A percentile compares a stretch with the other conserved stretches of the same genome.
phyloP scores from a whole-genome alignment of 192 early-diverging fungal genomes.

The Coemansia sp. region DNA sequence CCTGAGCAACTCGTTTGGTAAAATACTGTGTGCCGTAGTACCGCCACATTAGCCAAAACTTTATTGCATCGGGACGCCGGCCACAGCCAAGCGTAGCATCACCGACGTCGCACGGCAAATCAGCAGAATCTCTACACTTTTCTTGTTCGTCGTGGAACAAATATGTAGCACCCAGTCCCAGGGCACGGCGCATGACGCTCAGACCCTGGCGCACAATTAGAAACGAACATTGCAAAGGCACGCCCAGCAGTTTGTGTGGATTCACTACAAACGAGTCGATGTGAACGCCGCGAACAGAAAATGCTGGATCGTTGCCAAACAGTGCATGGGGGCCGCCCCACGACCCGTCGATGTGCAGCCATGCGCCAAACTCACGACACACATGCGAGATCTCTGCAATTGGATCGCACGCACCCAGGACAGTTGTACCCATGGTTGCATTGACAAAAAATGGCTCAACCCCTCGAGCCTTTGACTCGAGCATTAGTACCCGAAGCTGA shows the following conservation, averaged over 20 bases:
- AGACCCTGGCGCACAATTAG: conserved; percentile 60
- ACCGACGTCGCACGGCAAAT: conserved; percentile 71
- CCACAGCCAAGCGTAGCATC: conserved; percentile 80
- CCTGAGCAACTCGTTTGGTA: conserved; percentile 57
- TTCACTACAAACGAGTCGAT: conserved; percentile 71
- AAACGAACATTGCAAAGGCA: conserved; percentile 77
- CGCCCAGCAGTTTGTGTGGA: conserved; percentile 82
- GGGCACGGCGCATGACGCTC: conserved; percentile 59
- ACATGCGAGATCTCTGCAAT: conserved; percentile 59
- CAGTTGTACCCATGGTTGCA: conserved; percentile 81
- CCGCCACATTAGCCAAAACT: conserved; percentile 77
- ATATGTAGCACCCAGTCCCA: conserved; percentile 67
- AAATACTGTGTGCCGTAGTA: conserved; percentile 69
- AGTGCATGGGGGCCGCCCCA: conserved; percentile 75
- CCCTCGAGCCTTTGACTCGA: conserved; percentile 37
- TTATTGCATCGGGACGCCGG: conserved; percentile 73
- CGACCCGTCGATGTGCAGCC: conserved; percentile 79
- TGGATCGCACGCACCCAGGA: conserved; percentile 79
- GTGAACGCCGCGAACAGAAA: conserved; percentile 10
- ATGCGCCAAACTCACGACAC: conserved; percentile 62
- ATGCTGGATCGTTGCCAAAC: conserved; percentile 52
- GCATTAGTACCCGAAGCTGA: conserved; percentile 58
- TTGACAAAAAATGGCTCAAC: conserved; percentile 78
- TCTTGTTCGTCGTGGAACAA: conserved; percentile 22
- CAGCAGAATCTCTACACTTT: neutral